Percentiles rank a stretch among this genome's conserved stretches.
Conservation (phyloP, 805 yeast genomes). For the Zygosaccharomyces pseudorouxii region DNA sequence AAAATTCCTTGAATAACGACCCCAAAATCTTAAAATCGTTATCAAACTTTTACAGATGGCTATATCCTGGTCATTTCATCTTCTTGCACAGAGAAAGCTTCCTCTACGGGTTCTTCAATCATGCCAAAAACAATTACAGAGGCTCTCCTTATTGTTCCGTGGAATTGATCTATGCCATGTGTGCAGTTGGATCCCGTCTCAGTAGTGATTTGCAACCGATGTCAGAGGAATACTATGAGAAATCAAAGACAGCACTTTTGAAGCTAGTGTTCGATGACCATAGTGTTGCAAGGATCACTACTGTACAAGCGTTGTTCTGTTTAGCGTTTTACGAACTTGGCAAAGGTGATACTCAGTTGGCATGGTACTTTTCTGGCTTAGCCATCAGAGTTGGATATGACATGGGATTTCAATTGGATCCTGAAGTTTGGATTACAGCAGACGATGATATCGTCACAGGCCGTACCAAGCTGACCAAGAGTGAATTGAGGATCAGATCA, state of each 20-base stretch:
- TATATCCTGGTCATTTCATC: constrained; percentile 59
- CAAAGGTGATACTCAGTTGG: constrained; percentile 51
- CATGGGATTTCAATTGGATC: constrained; percentile 58
- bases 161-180: constrained; percentile 50
- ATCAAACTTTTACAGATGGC: constrained; percentile 53
- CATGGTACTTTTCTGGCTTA: constrained; percentile 60
- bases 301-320: constrained; percentile 54
- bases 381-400: constrained; percentile 64
- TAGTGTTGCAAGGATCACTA: constrained; percentile 43
- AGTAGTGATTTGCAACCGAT: constrained; percentile 40
- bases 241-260: constrained; percentile 43
- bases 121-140: constrained; percentile 40
- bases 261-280: constrained; percentile 37
- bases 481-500: constrained; percentile 53
- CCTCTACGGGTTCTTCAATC: constrained; percentile 55
- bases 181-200: constrained; percentile 55
- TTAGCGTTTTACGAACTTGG: constrained; percentile 60
- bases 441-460: constrained; percentile 35
- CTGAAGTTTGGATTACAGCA: constrained; percentile 51
- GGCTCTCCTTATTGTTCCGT: constrained; percentile 50
- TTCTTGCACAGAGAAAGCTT: constrained; percentile 63
- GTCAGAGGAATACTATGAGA: constrained; percentile 44
- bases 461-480: constrained; percentile 37
- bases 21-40: constrained; percentile 29
- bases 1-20: constrained; percentile 28